These are phyloP conservation scores for Phytophthora gonapodyides DNA, from an alignment of 352 stramenopile genomes.

Conservation along the genomic window DNA sequence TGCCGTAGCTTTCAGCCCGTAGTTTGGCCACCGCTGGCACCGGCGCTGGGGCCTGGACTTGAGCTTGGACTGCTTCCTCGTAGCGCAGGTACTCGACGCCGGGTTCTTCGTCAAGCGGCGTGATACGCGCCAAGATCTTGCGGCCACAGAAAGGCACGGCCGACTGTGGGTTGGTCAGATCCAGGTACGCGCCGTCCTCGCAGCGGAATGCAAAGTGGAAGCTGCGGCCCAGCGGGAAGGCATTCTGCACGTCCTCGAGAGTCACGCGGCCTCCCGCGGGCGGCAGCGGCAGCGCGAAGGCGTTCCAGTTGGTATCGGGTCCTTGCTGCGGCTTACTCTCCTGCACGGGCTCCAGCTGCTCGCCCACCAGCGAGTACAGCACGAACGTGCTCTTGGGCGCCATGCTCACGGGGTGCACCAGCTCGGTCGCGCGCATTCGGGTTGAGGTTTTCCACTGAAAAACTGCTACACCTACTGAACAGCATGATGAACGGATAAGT, in stretches of 20 bases:
- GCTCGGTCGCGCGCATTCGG: conserved; percentile 32
- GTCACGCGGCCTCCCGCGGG: conserved; percentile 32
- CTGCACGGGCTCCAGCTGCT: conserved; percentile 57
- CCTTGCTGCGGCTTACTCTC: conserved; percentile 37
- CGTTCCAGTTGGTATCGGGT: conserved; percentile 74
- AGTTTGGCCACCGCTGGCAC: conserved; percentile 18
- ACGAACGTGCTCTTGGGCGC: conserved; percentile 48
- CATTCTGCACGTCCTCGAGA: conserved; percentile 63
- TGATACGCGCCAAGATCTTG: conserved; percentile 76
- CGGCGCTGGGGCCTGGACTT: neutral
- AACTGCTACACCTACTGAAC: conserved; percentile 11
- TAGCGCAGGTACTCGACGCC: conserved; percentile 49
- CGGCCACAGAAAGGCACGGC: conserved; percentile 63
- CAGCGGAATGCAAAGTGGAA: conserved; percentile 85
- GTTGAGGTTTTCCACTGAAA: conserved; percentile 17
- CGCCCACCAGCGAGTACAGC: conserved; percentile 72
- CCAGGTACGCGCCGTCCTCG: conserved; percentile 64
- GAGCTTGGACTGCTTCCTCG: conserved; percentile 20
- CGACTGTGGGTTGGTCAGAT: conserved; percentile 72
- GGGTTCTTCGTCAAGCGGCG: conserved; percentile 56
- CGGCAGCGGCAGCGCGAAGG: conserved; percentile 52
- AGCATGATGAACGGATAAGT: conserved; percentile 1
- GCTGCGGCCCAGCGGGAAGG: conserved; percentile 68
- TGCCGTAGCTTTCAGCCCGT: conserved; percentile 32
- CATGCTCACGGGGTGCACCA: conserved; percentile 38